Evolutionary conservation across 1,284 basidiomycete genomes (phyloP).

Genomic region (Boletus austroedulis): DNA sequence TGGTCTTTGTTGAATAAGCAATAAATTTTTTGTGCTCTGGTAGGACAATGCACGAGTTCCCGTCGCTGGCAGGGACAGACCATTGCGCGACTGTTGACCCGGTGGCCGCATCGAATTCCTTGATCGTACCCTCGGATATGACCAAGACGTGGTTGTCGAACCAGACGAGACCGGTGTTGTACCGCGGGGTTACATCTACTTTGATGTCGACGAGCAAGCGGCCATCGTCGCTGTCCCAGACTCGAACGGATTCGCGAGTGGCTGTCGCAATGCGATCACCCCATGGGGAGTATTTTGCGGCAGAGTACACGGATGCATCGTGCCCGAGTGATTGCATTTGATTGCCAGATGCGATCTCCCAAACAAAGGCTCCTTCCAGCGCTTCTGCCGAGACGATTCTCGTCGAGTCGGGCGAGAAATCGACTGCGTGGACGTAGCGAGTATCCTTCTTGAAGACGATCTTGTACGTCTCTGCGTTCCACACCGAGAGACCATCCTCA

Average conservation of each 20-base stretch:
- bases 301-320: not conserved
- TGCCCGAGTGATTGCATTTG: not conserved
- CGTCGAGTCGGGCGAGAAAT: not conserved
- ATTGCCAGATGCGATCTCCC: not conserved
- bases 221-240: not conserved
- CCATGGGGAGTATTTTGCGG: not conserved
- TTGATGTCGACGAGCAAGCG: not conserved
- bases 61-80: not conserved
- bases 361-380: not conserved
- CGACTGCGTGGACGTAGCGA: not conserved
- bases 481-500: not conserved
- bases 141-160: not conserved
- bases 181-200: too few species aligned
- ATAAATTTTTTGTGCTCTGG: not conserved
- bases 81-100: not conserved
- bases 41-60: not conserved
- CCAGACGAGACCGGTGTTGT: not conserved
- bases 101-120: not conserved
- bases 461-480: not conserved
- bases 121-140: not conserved
- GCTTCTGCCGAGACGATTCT: not conserved
- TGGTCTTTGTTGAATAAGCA: not conserved
- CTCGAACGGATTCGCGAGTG: not conserved
- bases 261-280: not conserved
- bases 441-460: not conserved